phyloP scores from a whole-genome alignment of 1,284 basidiomycete genomes.

The Malassezia pachydermatis region DNA sequence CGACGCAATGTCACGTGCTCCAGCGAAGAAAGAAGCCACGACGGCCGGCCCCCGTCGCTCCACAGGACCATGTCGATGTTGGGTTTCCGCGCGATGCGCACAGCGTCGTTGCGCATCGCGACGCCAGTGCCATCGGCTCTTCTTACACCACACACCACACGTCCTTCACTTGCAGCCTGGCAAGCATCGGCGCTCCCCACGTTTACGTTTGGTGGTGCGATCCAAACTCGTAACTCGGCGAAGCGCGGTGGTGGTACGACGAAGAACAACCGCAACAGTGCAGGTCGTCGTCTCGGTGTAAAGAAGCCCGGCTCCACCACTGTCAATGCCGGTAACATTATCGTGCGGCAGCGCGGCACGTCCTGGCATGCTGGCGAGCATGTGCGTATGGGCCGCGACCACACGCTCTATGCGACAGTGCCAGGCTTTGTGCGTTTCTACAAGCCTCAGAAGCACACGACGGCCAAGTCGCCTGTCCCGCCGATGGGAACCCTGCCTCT shows the following conservation, averaged over 20 bases:
- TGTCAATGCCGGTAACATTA: conserved; percentile 34
- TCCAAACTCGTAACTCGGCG: conserved; percentile 46
- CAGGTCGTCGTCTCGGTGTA: conserved; percentile 44
- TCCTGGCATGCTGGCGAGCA: conserved; percentile 45
- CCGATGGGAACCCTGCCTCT: conserved; percentile 21
- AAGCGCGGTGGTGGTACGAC: conserved; percentile 46
- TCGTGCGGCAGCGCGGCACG: conserved; percentile 44
- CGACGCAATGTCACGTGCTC: background rate
- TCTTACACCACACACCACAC: conserved; percentile 4
- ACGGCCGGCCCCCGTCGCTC: background rate
- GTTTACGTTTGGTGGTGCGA: conserved; percentile 36
- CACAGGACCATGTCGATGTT: background rate
- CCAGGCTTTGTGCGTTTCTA: conserved; percentile 46
- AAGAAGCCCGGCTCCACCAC: conserved; percentile 32
- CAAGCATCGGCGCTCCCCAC: conserved; percentile 21
- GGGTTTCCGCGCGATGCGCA: conserved; percentile 13
- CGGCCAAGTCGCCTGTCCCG: conserved; percentile 6
- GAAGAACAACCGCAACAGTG: conserved; percentile 46
- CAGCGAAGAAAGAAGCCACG: background rate
- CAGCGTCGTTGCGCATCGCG: conserved; percentile 29
- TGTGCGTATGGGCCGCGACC: conserved; percentile 42
- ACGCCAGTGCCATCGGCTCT: conserved; percentile 15
- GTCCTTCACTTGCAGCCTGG: conserved; percentile 3
- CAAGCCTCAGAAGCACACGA: conserved; percentile 17
- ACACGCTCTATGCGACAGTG: conserved; percentile 43